A percentile compares a stretch with the other conserved stretches of the same genome.
These are phyloP conservation scores for Kregervanrija pseudodelftensis DNA, from an alignment of 805 yeast species.

Conservation along the genomic window DNA sequence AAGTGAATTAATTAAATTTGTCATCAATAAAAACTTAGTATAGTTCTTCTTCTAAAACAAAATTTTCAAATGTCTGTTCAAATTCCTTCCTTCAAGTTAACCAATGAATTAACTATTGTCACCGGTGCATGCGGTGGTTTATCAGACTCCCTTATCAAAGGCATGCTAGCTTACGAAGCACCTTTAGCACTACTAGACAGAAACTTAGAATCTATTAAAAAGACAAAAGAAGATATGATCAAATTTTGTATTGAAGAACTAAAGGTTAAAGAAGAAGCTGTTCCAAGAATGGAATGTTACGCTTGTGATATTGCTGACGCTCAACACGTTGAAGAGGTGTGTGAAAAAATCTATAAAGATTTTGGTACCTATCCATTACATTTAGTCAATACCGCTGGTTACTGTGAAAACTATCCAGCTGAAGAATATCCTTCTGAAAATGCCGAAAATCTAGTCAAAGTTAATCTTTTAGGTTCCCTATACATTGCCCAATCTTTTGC, in stretches of 20 bases:
- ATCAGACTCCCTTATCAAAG: slow-evolving; percentile 56
- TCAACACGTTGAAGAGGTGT: slow-evolving; percentile 47
- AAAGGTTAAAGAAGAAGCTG: slow-evolving; percentile 18
- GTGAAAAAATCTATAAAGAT: slow-evolving; percentile 46
- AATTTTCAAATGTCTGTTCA: slow-evolving; percentile 12
- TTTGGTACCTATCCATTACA: slow-evolving; percentile 58
- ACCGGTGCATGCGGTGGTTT: slow-evolving; percentile 84
- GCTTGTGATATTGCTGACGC: slow-evolving; percentile 68
- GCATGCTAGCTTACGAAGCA: slow-evolving; percentile 70
- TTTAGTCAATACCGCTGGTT: slow-evolving; percentile 77
- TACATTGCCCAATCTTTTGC: slow-evolving; percentile 73
- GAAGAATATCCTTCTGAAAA: slow-evolving; percentile 66
- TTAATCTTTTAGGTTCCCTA: slow-evolving; percentile 67
- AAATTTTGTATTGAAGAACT: slow-evolving; percentile 23
- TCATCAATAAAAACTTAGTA: too few relatives aligned
- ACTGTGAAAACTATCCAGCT: slow-evolving; percentile 74
- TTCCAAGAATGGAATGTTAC: slow-evolving; percentile 51
- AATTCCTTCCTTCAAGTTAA: slow-evolving; percentile 60
- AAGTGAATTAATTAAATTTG: too few relatives aligned
- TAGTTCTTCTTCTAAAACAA: too few relatives aligned
- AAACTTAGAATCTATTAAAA: slow-evolving; percentile 51
- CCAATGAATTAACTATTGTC: slow-evolving; percentile 62
- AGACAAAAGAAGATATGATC: slow-evolving; percentile 41
- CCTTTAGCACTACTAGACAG: slow-evolving; percentile 67
- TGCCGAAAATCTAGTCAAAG: slow-evolving; percentile 62